Conservation (phyloP, 306 rosid species). For the Senna siamea region DNA sequence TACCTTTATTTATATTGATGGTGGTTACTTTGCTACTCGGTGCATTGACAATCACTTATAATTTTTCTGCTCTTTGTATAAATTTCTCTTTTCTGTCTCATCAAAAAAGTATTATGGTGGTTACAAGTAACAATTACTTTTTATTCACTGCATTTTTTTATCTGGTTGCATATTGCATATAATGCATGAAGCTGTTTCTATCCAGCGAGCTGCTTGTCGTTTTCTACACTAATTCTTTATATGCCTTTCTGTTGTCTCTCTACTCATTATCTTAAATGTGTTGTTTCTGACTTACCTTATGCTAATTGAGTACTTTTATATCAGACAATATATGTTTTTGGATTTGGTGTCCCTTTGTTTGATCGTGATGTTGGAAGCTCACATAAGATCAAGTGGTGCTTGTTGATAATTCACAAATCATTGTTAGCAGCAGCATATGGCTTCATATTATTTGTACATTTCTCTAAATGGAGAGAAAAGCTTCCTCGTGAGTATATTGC, state of each 20-base stretch:
- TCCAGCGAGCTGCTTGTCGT: slow-evolving; percentile 1
- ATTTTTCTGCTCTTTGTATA: background rate
- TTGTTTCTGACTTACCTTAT: background rate
- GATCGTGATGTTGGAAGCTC: slow-evolving; percentile 44
- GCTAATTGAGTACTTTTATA: slow-evolving; percentile 32
- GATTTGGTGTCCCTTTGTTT: slow-evolving; percentile 76
- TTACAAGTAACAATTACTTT: background rate
- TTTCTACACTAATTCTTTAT: slow-evolving; percentile 6
- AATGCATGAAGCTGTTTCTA: background rate
- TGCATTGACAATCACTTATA: background rate
- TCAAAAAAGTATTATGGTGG: background rate
- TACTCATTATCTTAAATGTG: background rate
- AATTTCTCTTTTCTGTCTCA: background rate
- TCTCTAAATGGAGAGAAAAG: slow-evolving; percentile 80
- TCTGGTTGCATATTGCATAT: background rate
- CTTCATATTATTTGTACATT: slow-evolving; percentile 72
- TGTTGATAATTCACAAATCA: slow-evolving; percentile 64
- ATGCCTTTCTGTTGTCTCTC: background rate
- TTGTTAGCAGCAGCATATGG: slow-evolving; percentile 71
- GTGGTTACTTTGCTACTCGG: background rate
- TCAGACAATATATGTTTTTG: slow-evolving; percentile 75
- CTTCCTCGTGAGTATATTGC: slow-evolving; percentile 60
- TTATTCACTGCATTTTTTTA: background rate
- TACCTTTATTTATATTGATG: background rate
- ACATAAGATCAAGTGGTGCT: slow-evolving; percentile 58